Evolutionary conservation across 1,284 basidiomycete genomes (phyloP), one percentile per base, ranked within the genome.

Genomic region (Cutaneotrichosporon cutaneum): DNA sequence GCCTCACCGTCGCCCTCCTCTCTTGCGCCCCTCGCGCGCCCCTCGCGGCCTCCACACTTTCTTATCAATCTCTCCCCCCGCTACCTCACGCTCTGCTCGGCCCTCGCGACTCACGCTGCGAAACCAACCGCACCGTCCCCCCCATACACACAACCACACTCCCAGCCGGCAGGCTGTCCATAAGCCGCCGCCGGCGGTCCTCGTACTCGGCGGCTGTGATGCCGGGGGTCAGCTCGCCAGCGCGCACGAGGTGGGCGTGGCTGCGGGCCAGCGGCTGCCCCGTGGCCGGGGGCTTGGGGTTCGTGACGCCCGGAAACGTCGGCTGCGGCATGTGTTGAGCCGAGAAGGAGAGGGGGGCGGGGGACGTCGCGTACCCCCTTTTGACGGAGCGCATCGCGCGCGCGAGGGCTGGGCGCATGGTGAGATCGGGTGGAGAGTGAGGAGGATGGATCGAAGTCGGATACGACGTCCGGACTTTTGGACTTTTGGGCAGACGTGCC

Each of bases 161-260:
- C 39, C 86, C 85, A 6, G 88, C 85, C 0, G 92, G 92, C 13
- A 99, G 80, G 22, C 81, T 77, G 18, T 89, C 84, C 86, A 99
- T 90, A 27, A 99, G 82, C 21, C 77, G 83, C 63, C 78, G 81
- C 63, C 95, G 81, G 54, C 95, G 82, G n/a, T 78, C 77, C 65
- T 94, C 90, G 81, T 96, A 98, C 68, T 99, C 96, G 26, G 83
- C 78, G 9, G 82, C 82, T 1, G 88, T 83, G 63, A 99, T 91
- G 11, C 94, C 94, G 0, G 92, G 89, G 0, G 93, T 97, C 26
- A 94, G 82, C 68, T 97, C 90, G 58, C 85, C 81, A 9, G 81
- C 75, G 54, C 78, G 72, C 30, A 91, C 83, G 82, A 94, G 83
- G 76, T 94, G 90, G 2, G 90, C 88, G 75, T 94, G 92, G 0